phyloP scores from a whole-genome alignment of 768 basidiomycete species.

The Kwoniella sp. region DNA sequence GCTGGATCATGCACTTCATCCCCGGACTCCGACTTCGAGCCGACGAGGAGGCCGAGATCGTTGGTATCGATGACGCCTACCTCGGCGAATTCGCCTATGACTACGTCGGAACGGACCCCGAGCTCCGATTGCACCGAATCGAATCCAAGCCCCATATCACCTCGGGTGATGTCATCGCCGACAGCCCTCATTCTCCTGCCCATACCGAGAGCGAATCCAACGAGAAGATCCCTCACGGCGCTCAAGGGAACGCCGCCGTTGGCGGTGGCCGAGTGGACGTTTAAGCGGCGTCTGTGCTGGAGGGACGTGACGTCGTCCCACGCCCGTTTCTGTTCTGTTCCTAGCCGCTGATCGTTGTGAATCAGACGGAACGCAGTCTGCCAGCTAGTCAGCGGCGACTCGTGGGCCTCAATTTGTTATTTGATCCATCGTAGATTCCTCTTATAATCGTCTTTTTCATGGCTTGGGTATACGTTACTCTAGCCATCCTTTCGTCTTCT shows the following conservation, averaged over 20 bases:
- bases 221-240: constrained; percentile 28
- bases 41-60: constrained; percentile 55
- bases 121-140: constrained; percentile 57
- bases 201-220: constrained; percentile 14
- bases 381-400: no score
- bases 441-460: not conserved
- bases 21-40: constrained; percentile 55
- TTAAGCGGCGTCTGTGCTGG: constrained; percentile 12
- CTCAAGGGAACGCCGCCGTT: constrained; percentile 31
- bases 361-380: no score
- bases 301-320: not conserved
- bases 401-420: no score
- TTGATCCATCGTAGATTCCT: no score
- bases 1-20: constrained; percentile 57
- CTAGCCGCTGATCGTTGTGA: no score
- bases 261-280: constrained; percentile 49
- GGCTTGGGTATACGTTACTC: no score
- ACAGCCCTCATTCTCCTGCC: constrained; percentile 8
- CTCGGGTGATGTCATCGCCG: constrained; percentile 35
- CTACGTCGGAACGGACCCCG: constrained; percentile 73
- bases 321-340: not conserved
- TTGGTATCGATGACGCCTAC: constrained; percentile 62
- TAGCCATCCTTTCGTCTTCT: no score
- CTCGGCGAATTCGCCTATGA: constrained; percentile 90
- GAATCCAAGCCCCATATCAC: constrained; percentile 40